These are phyloP conservation scores for Chenopodium album DNA, from an alignment of 148 eudicot genomes.

Conservation along the genomic window DNA sequence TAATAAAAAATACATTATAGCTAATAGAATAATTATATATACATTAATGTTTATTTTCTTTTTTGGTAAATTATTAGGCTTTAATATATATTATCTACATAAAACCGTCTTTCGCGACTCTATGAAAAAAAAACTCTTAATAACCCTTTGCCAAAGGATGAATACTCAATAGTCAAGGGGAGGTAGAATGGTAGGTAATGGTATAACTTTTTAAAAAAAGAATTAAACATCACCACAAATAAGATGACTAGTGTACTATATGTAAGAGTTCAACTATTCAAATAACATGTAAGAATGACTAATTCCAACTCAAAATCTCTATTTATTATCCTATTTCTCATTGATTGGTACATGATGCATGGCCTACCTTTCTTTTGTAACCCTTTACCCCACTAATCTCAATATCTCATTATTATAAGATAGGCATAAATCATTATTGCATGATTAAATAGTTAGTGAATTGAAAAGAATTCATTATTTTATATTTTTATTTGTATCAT, in stretches of 20 bases:
- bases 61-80: too few species aligned
- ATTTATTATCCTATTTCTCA: neutral
- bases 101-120: too few species aligned
- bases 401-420: neutral
- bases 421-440: conserved; percentile 10
- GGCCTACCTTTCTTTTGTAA: neutral
- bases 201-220: neutral
- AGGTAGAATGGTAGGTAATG: neutral
- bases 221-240: neutral
- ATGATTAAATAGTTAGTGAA: neutral
- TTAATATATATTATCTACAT: too few species aligned
- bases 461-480: neutral
- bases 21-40: too few species aligned
- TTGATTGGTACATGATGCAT: conserved; percentile 10
- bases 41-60: too few species aligned
- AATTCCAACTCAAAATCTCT: neutral
- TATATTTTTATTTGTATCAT: too few species aligned
- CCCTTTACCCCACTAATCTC: conserved; percentile 12
- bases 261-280: neutral
- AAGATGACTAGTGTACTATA: too few species aligned
- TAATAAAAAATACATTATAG: too few species aligned
- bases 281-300: neutral
- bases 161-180: too few species aligned
- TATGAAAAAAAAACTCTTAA: too few species aligned
- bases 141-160: too few species aligned